Evolutionary conservation across 179 eudicot species (phyloP), one percentile per base, ranked within the genome.

Genomic region (Dionaea muscipula): DNA sequence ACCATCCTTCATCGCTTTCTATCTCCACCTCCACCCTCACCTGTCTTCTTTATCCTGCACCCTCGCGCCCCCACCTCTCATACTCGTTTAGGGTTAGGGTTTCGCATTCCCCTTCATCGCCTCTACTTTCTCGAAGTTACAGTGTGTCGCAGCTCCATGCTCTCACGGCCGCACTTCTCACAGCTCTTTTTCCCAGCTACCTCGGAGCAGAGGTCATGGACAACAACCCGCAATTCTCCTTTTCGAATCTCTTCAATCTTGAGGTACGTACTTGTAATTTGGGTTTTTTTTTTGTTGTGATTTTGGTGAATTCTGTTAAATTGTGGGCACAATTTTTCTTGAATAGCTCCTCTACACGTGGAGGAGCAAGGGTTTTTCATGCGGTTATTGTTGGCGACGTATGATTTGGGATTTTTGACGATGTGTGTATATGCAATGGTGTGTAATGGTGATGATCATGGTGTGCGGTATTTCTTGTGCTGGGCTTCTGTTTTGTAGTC

Each of bases 191-290:
- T 55, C 24, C 15, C 54, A 37, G 27, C 62, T 23, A 27, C 55
- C 37, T 60, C 22, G 19, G 27, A 26, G 36, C 36, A 35, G 52
- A 23, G 56, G 64, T 35, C 41, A 81, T 81, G 87, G 84, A 79
- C 59, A 57, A 46, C 26, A 65, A 65, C 46, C 60, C 72, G 18
- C 76, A 51, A 48, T 68, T 41, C 39, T 70, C 76, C 1, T 79
- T 78, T 61, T 65, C 73, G 18, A 77, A 72, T 68, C 73, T 84
- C 21, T 84, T 84, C 74, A 82, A 84, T 55, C 83, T 84, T 35
- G 88, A 84, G 83, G 94, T 84, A 54, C 70, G 24, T 28, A 8
- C 8, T 28, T 3, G 35, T 3, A 8, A 21, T 6, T 58, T 0
- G 22, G 21, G 33, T 14, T 33, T 22, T 50, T 22, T 35, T 12